A percentile compares a stretch with the other conserved stretches of the same genome.
Evolutionary conservation across 1,284 basidiomycete genomes (phyloP).

Genomic region (Ceratobasidium sp.): DNA sequence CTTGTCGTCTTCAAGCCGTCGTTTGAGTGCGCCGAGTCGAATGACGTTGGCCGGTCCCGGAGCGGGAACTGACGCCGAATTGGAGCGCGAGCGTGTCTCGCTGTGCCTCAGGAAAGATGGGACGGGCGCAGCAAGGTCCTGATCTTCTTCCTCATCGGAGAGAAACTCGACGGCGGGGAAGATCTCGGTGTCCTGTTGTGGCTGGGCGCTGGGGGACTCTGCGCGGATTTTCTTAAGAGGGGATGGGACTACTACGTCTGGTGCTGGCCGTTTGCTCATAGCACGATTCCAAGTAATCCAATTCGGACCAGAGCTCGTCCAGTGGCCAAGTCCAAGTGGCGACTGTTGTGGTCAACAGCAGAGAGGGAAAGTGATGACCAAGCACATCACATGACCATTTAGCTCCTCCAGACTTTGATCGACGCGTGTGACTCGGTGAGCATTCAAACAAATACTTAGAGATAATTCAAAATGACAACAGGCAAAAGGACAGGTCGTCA

Average conservation of each 20-base stretch:
- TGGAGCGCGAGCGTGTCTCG: constrained; percentile 36
- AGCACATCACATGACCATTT: constrained; percentile 26
- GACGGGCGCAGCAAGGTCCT: constrained; percentile 30
- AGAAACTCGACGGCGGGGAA: constrained; percentile 46
- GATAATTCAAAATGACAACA: constrained; percentile 28
- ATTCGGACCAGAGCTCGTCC: constrained; percentile 29
- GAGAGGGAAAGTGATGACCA: constrained; percentile 8
- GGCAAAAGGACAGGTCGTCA: constrained; percentile 2
- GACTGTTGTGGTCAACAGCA: constrained; percentile 35
- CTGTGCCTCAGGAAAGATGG: constrained; percentile 30
- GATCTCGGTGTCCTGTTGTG: constrained; percentile 38
- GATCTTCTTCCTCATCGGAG: constrained; percentile 43
- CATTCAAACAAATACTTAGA: constrained; percentile 10
- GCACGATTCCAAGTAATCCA: not conserved
- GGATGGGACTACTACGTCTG: constrained; percentile 8
- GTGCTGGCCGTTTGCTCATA: constrained; percentile 38
- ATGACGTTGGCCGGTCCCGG: constrained; percentile 27
- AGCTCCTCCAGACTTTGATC: not conserved
- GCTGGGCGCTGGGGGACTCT: constrained; percentile 37
- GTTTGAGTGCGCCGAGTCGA: constrained; percentile 27
- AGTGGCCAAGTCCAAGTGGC: constrained; percentile 33
- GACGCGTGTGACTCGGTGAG: not conserved
- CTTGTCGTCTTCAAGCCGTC: constrained; percentile 35
- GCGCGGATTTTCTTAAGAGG: constrained; percentile 41
- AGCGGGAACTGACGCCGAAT: constrained; percentile 20